Base-by-base conservation (phyloP, 257 asterid genomes). In the Primulina tabacum region DNA sequence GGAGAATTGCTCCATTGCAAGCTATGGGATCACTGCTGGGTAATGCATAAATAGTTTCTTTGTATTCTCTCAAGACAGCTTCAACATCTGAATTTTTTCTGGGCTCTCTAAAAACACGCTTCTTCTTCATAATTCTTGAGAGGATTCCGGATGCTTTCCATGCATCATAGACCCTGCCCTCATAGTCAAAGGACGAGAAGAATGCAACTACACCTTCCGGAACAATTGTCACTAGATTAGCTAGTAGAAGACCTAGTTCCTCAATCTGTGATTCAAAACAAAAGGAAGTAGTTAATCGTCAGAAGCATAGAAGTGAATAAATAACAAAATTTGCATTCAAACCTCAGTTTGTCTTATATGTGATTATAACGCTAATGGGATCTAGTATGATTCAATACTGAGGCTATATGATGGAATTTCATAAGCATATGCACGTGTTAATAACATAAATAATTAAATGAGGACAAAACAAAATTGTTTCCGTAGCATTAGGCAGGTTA, bases 171-270 rank as follows among this genome's bases (percentile, higher is more conserved):
- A 93, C 95, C 82, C 79, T 85, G 76, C 77, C 79, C 80, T 87
- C 96, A 18, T 93, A 93, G 53, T 93, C 96, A 69, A 90, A 93
- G 52, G 97, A 93, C 18, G 99, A 90, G 90, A 93, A 91, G 77
- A 93, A 93, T 69, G 89, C 89, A 34, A 93, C 91, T 32, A 93
- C 76, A 68, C 99, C 99, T 74, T 87, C 84, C 29, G 99, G 99
- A 76, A 93, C 91, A 62, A 93, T 89, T 8, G 87, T 73, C 16
- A 81, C 90, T 79, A 93, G 80, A 86, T 93, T 93, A 72, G 90
- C 85, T 47, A 93, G 84, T 68, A 93, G 79, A 69, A 86, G 88
- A 38, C 99, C 99, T 34, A 90, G 84, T 84, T 93, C 97, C 71
- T 78, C 88, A 75, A 90, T 85, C 99, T 93, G 95, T 24, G 77